These are phyloP conservation scores for Phytophthora boehmeriae DNA, from an alignment of 352 stramenopile species.

Conservation along the genomic window DNA sequence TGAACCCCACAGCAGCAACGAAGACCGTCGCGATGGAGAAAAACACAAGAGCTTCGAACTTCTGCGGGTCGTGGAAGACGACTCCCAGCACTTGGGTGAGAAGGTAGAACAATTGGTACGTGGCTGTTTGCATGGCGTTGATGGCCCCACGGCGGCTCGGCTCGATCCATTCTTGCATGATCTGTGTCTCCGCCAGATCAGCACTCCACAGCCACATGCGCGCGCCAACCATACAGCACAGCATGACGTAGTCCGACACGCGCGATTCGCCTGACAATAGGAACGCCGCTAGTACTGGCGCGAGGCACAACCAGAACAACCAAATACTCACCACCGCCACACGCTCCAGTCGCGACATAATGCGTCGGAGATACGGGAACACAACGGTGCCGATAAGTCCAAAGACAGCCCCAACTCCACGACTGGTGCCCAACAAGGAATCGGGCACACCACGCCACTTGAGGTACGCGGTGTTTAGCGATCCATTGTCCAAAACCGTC, in stretches of 20 bases:
- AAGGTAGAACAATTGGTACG: conserved; percentile 72
- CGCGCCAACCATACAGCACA: conserved; percentile 52
- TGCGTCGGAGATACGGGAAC: conserved; percentile 44
- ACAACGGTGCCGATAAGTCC: conserved; percentile 58
- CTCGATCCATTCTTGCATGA: conserved; percentile 77
- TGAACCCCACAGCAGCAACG: conserved; percentile 57
- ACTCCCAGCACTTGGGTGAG: conserved; percentile 59
- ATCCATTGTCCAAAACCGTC: conserved; percentile 58
- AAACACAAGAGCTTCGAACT: conserved; percentile 63
- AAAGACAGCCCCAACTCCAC: conserved; percentile 50
- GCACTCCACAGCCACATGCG: conserved; percentile 59
- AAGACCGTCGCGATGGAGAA: conserved; percentile 59
- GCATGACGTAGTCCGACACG: conserved; percentile 59
- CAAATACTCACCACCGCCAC: conserved; percentile 66
- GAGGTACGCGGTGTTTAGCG: conserved; percentile 67
- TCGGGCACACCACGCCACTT: conserved; percentile 65
- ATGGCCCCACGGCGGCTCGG: conserved; percentile 48
- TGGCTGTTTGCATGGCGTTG: conserved; percentile 72
- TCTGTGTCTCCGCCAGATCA: conserved; percentile 69
- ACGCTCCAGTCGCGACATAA: conserved; percentile 41
- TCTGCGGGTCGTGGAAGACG: conserved; percentile 52
- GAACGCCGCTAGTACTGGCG: conserved; percentile 48
- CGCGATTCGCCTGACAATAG: conserved; percentile 51
- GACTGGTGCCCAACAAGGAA: conserved; percentile 46
- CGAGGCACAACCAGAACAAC: conserved; percentile 64